Conservation (phyloP, 1,284 basidiomycete genomes). For the Mycosarcoma mackinlayi region DNA sequence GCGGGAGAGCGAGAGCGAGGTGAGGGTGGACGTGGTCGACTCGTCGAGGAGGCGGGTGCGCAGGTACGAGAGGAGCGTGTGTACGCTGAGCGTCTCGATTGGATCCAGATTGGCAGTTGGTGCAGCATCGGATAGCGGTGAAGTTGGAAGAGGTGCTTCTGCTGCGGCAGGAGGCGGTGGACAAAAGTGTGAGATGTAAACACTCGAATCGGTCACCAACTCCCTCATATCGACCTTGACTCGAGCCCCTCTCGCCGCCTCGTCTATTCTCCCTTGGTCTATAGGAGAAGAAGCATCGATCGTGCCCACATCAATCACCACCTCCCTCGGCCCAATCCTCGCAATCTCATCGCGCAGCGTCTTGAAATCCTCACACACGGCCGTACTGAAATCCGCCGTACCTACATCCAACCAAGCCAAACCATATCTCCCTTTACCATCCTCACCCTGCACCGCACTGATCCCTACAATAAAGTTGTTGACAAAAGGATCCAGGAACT, state of each 20-base stretch:
- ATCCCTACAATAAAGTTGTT: slow-evolving; percentile 64
- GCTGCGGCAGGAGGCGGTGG: slow-evolving; percentile 3
- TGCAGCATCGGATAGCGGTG: no score
- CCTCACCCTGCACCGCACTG: background rate
- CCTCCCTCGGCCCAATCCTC: slow-evolving; percentile 57
- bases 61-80: slow-evolving; percentile 57
- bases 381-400: slow-evolving; percentile 64
- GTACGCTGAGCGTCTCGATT: slow-evolving; percentile 46
- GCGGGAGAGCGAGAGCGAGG: slow-evolving; percentile 13
- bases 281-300: no score
- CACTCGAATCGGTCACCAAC: slow-evolving; percentile 23
- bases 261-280: background rate
- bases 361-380: slow-evolving; percentile 44
- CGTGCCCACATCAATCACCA: slow-evolving; percentile 45
- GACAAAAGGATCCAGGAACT: slow-evolving; percentile 63
- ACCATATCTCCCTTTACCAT: slow-evolving; percentile 31
- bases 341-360: slow-evolving; percentile 62
- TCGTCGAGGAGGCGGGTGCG: slow-evolving; percentile 55
- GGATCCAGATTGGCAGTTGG: slow-evolving; percentile 4
- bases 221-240: slow-evolving; percentile 27
- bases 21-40: slow-evolving; percentile 15
- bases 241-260: background rate
- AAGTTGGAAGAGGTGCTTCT: background rate
- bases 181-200: slow-evolving; percentile 39
- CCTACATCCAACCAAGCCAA: slow-evolving; percentile 66